Base-by-base conservation (phyloP, 306 rosid genomes). In the Vigna nakashimae region DNA sequence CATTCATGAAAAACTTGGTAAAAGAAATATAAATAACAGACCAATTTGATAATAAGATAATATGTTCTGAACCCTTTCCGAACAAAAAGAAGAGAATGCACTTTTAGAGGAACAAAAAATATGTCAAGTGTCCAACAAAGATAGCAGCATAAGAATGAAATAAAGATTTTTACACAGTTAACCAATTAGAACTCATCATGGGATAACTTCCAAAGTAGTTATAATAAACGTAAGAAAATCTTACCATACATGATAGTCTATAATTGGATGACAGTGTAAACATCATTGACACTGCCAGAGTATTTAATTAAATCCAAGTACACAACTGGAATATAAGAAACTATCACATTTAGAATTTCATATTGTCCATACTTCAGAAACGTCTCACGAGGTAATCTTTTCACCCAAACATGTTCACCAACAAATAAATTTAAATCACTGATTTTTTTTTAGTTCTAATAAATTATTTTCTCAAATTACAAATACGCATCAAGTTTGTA, bases 51-150 rank as follows among this genome's bases (percentile, higher is more conserved):
- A 52, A 20, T 11, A 57, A 46, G 18, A 69, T 58, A 64, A 62
- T 46, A 57, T 49, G 26, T 20, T n/a, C 69, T 67, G 48, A 22
- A 75, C 79, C 38, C 62, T 28, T 46, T 17, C 22, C 72, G 36
- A 48, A 49, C 53, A 20, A 52, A 65, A 49, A 75, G 62, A 48
- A 22, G 51, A 43, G 20, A 43, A 2, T 4, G 7, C 53, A 42
- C 7, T 15, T 8, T 56, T 2, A 5, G 40, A 58, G 7, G 48
- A 67, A 56, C 63, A 69, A 45, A 66, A 26, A 57, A 69, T 30
- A 58, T 57, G 28, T 15, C 24, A 17, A 28, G 65, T 36, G 15
- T 30, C 51, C 24, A 32, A 1, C 64, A 28, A 30, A 28, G 40
- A 43, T 26, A 65, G 51, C 16, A 36, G 32, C 70, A 40, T 40